Conservation (phyloP, 2,329 filamentous ascomycete genomes). For the Colletotrichum nymphaeae region DNA sequence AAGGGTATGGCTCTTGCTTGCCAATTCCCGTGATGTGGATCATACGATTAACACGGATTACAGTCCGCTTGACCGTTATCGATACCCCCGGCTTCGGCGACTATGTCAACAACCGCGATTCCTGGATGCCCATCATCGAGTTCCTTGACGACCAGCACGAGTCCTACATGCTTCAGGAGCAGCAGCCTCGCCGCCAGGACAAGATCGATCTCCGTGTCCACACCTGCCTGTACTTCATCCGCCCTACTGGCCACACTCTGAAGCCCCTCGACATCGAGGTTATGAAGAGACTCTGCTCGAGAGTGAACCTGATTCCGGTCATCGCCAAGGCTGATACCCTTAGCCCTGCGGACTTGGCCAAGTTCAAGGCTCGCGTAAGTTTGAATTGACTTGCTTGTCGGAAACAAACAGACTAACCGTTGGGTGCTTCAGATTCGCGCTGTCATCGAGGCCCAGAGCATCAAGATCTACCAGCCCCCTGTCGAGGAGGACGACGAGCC, state of each 20-base stretch:
- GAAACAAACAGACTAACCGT: conserved; percentile 18
- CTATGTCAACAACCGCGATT: conserved; percentile 99
- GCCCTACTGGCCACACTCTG: conserved; percentile 96
- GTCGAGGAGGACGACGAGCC: conserved; percentile 98
- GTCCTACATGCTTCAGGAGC: conserved; percentile 99
- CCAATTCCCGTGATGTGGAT: not conserved
- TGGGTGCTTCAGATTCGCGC: conserved; percentile 77
- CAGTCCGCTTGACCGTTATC: conserved; percentile 98
- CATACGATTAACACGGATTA: conserved; percentile 33
- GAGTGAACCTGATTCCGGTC: conserved; percentile 98
- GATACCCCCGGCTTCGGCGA: conserved; percentile 99
- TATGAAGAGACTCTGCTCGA: conserved; percentile 98
- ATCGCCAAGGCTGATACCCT: conserved; percentile 99
- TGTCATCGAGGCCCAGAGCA: conserved; percentile 97
- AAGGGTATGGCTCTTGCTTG: conserved; percentile 78
- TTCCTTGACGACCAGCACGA: conserved; percentile 99
- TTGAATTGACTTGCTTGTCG: conserved; percentile 22
- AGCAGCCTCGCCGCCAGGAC: conserved; percentile 96
- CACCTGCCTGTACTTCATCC: conserved; percentile 98
- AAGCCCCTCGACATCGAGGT: conserved; percentile 99
- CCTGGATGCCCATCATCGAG: conserved; percentile 99
- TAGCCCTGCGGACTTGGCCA: conserved; percentile 89
- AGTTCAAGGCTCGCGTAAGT: conserved; percentile 94
- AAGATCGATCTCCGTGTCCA: conserved; percentile 99
- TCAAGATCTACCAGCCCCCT: conserved; percentile 99